Evolutionary conservation across 148 eudicot species (phyloP).

Genomic region (Rhododendron simsii): DNA sequence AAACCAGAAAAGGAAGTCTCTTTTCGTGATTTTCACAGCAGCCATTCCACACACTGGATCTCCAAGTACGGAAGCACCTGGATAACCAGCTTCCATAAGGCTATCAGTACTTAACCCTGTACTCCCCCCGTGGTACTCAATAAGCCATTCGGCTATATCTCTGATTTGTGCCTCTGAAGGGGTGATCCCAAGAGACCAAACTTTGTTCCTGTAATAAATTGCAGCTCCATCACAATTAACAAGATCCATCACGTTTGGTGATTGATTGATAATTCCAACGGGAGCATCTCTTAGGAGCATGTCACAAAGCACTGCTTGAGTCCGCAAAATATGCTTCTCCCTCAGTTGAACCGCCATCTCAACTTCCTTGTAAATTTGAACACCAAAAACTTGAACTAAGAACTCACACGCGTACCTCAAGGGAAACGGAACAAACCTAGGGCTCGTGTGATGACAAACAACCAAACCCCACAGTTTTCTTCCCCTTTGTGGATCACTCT

Average conservation of each 20-base stretch:
- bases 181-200: conserved; percentile 58
- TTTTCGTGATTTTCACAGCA: conserved; percentile 51
- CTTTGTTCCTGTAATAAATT: conserved; percentile 43
- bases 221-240: conserved; percentile 87
- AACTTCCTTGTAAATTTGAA: conserved; percentile 74
- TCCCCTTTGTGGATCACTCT: conserved; percentile 38
- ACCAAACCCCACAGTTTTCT: conserved; percentile 87
- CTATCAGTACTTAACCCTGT: conserved; percentile 83
- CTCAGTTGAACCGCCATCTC: conserved; percentile 57
- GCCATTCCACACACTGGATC: conserved; percentile 84
- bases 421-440: conserved; percentile 67
- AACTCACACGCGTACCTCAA: conserved; percentile 78
- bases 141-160: conserved; percentile 62
- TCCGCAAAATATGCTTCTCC: conserved; percentile 62
- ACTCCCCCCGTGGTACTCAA: conserved; percentile 54
- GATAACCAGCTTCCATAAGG: conserved; percentile 80
- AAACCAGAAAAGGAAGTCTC: conserved; percentile 75
- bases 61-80: conserved; percentile 55
- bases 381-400: conserved; percentile 69
- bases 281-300: conserved; percentile 85
- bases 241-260: conserved; percentile 84
- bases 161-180: conserved; percentile 63
- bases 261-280: conserved; percentile 57
- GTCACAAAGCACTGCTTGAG: conserved; percentile 80
- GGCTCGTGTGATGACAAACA: conserved; percentile 73